A percentile compares a stretch with the other conserved stretches of the same genome.
These are phyloP conservation scores for Xylaria castorea DNA, from an alignment of 495 filamentous ascomycete species.

Conservation along the genomic window DNA sequence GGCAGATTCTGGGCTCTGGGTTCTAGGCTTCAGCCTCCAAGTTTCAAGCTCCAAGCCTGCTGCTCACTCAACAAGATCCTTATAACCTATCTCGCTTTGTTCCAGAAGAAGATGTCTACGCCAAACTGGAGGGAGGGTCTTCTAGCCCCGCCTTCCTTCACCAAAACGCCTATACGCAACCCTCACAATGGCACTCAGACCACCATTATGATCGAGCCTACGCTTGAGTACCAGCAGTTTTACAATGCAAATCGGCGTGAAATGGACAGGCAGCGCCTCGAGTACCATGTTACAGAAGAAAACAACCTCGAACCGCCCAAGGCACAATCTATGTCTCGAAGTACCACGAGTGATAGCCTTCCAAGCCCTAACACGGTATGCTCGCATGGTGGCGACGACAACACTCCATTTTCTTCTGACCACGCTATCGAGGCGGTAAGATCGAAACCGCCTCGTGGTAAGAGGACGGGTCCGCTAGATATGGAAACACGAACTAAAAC, in stretches of 20 bases:
- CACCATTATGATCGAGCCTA: constrained; percentile 39
- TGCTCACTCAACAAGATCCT: neutral
- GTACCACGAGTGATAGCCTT: constrained; percentile 22
- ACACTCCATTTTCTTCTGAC: constrained; percentile 26
- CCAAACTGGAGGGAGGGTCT: neutral
- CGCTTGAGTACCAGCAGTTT: constrained; percentile 41
- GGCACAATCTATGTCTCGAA: constrained; percentile 30
- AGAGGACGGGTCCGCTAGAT: constrained; percentile 37
- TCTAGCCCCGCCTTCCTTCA: neutral
- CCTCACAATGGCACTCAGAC: constrained; percentile 21
- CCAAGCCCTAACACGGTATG: constrained; percentile 30
- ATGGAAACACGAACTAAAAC: constrained; percentile 33
- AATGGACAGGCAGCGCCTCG: constrained; percentile 33
- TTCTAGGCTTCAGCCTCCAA: neutral
- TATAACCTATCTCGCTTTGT: neutral
- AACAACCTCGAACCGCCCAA: constrained; percentile 28
- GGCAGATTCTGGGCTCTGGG: neutral
- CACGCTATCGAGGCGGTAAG: constrained; percentile 19
- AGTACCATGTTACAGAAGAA: constrained; percentile 33
- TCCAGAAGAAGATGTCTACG: constrained; percentile 8
- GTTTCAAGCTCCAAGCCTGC: constrained; percentile 7
- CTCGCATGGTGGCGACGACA: constrained; percentile 34
- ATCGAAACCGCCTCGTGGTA: constrained; percentile 34
- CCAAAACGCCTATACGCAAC: constrained; percentile 8
- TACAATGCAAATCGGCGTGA: constrained; percentile 44